These are phyloP conservation scores for Aureobasidium sp. DNA, from an alignment of 2,329 filamentous ascomycete genomes.

Conservation along the genomic window DNA sequence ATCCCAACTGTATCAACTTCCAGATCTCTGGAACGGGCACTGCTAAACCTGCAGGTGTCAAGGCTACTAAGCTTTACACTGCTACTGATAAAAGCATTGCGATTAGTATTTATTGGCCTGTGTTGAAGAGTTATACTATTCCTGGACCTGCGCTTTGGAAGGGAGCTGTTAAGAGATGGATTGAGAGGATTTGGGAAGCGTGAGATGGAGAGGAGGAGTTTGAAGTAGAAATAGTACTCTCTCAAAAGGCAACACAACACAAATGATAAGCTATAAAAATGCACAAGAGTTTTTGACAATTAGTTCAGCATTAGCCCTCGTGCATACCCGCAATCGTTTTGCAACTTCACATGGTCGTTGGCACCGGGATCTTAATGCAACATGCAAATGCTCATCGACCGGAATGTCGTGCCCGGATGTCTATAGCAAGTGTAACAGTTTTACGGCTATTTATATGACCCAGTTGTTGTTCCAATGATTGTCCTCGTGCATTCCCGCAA, in stretches of 20 bases:
- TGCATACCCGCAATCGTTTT: no score
- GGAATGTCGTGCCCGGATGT: background rate
- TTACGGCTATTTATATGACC: background rate
- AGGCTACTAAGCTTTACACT: constrained; percentile 49
- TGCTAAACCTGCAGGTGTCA: constrained; percentile 39
- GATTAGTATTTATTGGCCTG: constrained; percentile 47
- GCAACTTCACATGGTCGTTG: no score
- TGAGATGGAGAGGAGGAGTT: background rate
- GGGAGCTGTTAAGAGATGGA: background rate
- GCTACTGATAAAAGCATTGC: constrained; percentile 48
- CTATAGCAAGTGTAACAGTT: background rate
- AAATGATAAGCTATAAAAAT: background rate
- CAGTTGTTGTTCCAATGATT: background rate
- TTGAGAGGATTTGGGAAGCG: background rate
- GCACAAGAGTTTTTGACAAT: background rate
- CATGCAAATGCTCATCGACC: no score
- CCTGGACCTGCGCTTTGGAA: constrained; percentile 39
- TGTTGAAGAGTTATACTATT: constrained; percentile 38
- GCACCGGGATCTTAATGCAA: no score
- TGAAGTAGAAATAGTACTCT: background rate
- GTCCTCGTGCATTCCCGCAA: background rate
- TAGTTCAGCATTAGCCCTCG: background rate
- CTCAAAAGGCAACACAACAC: background rate
- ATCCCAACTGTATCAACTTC: constrained; percentile 48
- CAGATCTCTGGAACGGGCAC: constrained; percentile 49